Evolutionary conservation across 225 moss, liverwort and hornwort species (phyloP), one percentile per base, ranked within the genome.

Genomic region (Rhytidiadelphus loreus): DNA sequence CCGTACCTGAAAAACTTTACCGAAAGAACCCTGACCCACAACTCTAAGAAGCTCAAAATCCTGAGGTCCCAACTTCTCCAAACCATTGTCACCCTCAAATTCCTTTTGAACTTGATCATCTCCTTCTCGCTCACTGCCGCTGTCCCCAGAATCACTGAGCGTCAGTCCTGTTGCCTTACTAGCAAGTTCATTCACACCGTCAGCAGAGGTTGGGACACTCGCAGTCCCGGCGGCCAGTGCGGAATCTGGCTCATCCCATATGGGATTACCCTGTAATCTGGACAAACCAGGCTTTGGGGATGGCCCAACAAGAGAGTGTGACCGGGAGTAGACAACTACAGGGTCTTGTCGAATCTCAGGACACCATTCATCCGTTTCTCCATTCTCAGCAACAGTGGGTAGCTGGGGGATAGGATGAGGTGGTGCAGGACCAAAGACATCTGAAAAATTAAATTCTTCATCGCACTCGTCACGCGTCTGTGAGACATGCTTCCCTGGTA

Each of bases 1-100:
- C 60, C 93, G 93, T 52, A 97, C 97, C 92, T 97, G 98, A 50
- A 96, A 99, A 20, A 99, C 98, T 91, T 97, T 99, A 48, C 97
- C 98, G 56, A 99, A 99, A 8, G 97, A 97, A 71, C 98, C 98
- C 86, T 96, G 96, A 43, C 98, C 98, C 50, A 99, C 98, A 58
- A 97, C 97, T 77, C 96, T 95, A 72, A 99, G 90, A 68, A 96
- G 90, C 87, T 99, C 98, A 80, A 99, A 99, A 90, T 97, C 96
- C 80, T 95, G 95, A 46, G 98, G 98, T 9, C 97, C 96, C 83
- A 99, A 87, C 91, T 95, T 99, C 88, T 90, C 90, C 75, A 85
- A 62, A 73, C 60, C 87, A 58, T 83, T 87, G 50, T 57, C 91
- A 89, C 75, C 56, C 46, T 92, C 91, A 65, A 83, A 60, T 35